A percentile compares a stretch with the other conserved stretches of the same genome.
Conservation (phyloP, 768 basidiomycete genomes). For the Russula sp. region DNA sequence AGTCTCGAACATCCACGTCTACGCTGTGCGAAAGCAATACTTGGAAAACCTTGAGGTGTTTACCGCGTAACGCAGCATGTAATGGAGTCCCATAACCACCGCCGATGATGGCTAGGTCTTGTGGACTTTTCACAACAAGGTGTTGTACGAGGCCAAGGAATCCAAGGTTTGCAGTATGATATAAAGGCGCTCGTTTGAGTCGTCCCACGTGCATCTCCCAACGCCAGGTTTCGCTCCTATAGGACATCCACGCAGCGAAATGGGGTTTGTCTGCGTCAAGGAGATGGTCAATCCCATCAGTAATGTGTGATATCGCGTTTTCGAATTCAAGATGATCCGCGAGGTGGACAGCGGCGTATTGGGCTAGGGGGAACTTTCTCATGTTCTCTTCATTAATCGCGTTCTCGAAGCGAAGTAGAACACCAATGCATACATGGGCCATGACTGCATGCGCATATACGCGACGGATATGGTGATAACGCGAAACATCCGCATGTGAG, state of each 20-base stretch:
- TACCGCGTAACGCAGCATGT: not conserved
- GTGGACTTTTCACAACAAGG: not conserved
- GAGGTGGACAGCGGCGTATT: not conserved
- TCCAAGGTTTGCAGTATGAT: not conserved
- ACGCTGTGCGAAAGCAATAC: not conserved
- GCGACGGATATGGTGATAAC: not conserved
- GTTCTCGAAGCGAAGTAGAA: not conserved
- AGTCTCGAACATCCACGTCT: not conserved
- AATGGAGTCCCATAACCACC: not conserved
- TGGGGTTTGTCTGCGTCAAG: not conserved
- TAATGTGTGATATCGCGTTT: constrained; percentile 1
- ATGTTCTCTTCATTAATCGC: not conserved
- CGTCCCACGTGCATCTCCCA: constrained; percentile 3
- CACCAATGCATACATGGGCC: not conserved
- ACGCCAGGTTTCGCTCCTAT: not conserved
- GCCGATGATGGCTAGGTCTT: not conserved
- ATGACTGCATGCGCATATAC: not conserved
- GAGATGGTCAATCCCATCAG: not conserved
- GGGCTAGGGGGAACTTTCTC: not conserved
- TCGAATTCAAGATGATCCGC: not conserved
- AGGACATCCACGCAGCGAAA: constrained; percentile 4
- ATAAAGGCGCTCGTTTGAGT: not conserved
- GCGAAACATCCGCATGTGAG: not conserved
- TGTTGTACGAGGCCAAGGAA: not conserved
- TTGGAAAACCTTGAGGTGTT: not conserved